Conservation (phyloP, 495 filamentous ascomycete species). For the Podospora conica region DNA sequence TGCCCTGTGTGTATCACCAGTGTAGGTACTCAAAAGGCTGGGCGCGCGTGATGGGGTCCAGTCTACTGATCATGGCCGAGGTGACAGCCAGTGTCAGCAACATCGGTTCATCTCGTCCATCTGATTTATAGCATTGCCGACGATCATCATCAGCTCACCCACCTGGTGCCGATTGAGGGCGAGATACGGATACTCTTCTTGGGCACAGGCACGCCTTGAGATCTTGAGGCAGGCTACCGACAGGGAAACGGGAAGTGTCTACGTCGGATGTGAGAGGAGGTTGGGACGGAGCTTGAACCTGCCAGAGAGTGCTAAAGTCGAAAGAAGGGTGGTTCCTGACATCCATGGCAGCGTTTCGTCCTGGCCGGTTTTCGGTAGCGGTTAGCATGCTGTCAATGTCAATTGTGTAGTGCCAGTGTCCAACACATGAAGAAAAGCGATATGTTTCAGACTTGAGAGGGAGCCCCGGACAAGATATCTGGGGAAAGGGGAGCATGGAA, state of each 20-base stretch:
- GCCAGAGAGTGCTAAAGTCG: slow-evolving; percentile 77
- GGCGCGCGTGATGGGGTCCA: too few relatives aligned
- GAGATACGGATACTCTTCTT: not conserved
- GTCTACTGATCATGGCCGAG: not conserved
- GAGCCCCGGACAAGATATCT: not conserved
- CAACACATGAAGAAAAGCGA: not conserved
- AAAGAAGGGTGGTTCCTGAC: slow-evolving; percentile 90
- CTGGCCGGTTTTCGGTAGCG: slow-evolving; percentile 75
- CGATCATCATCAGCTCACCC: not conserved
- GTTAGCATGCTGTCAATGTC: slow-evolving; percentile 61
- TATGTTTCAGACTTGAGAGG: not conserved
- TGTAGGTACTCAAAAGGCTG: too few relatives aligned
- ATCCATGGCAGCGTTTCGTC: slow-evolving; percentile 67
- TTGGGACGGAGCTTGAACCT: slow-evolving; percentile 84
- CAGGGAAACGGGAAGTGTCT: slow-evolving; percentile 93
- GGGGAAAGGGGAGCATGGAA: not conserved
- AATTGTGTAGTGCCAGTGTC: not conserved
- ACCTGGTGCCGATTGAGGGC: too few relatives aligned
- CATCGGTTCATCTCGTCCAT: not conserved
- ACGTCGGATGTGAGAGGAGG: slow-evolving; percentile 80
- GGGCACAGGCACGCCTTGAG: not conserved
- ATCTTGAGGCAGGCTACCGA: slow-evolving; percentile 64
- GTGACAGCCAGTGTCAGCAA: not conserved
- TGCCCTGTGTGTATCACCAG: not conserved
- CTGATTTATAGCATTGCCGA: too few relatives aligned